phyloP scores from a whole-genome alignment of 371 early-diverging fungal species.

The Mortierella sp. region DNA sequence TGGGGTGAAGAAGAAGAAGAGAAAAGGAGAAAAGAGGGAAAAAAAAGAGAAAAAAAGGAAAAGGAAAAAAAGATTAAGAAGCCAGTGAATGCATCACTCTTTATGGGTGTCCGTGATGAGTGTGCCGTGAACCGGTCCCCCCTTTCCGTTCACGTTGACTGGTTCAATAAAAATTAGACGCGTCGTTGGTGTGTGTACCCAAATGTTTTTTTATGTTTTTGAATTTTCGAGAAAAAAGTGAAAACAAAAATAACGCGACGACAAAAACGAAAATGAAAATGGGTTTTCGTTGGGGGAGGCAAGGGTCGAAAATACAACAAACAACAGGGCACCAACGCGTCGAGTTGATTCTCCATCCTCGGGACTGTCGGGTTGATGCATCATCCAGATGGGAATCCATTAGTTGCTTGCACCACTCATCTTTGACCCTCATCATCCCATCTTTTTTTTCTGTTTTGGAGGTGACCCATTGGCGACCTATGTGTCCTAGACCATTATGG shows the following conservation, averaged over 20 bases:
- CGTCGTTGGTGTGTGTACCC: background rate
- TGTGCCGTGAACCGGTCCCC: too few species aligned
- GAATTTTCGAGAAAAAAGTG: background rate
- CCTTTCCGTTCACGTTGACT: too few species aligned
- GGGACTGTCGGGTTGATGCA: background rate
- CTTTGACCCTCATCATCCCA: background rate
- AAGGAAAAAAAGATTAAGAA: constrained; percentile 34
- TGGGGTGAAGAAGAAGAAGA: background rate
- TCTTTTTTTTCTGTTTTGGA: too few species aligned
- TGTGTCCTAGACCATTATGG: background rate
- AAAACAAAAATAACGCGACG: background rate
- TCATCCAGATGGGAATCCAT: background rate
- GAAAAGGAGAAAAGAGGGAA: constrained; percentile 2
- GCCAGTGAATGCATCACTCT: constrained; percentile 26
- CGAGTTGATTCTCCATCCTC: background rate
- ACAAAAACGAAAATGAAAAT: background rate
- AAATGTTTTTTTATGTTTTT: background rate
- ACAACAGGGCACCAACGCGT: background rate
- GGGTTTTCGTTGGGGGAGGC: background rate
- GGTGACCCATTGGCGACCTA: too few species aligned
- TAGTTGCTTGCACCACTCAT: background rate
- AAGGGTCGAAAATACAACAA: background rate
- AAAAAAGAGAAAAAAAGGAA: constrained; percentile 4
- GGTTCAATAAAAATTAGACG: constrained; percentile 7
- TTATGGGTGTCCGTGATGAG: constrained; percentile 1